Conservation (phyloP, 2,329 filamentous ascomycete species). For the Aspergillus sp. region DNA sequence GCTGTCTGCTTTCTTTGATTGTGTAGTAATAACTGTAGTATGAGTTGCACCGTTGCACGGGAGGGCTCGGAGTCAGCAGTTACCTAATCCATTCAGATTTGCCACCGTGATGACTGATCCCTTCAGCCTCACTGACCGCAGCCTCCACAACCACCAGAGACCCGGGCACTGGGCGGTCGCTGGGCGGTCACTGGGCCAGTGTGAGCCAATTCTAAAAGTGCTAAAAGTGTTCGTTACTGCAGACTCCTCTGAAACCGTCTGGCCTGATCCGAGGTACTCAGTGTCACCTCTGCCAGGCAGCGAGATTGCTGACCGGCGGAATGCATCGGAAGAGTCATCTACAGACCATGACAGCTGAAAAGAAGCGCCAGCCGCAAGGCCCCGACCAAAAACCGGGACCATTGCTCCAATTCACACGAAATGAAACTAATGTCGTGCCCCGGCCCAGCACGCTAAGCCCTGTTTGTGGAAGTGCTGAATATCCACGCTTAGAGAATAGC, state of each 20-base stretch:
- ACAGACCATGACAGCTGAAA: constrained; percentile 4
- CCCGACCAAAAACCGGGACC: neutral
- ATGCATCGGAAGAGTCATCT: neutral
- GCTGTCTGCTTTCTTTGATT: neutral
- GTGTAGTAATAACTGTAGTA: neutral
- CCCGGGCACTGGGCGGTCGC: too few species aligned
- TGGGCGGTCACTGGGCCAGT: too few species aligned
- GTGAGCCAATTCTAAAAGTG: too few species aligned
- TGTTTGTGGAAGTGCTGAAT: neutral
- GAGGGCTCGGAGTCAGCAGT: neutral
- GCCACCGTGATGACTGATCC: too few species aligned
- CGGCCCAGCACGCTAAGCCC: neutral
- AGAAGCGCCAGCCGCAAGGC: neutral
- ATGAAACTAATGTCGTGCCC: neutral
- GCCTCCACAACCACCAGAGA: too few species aligned
- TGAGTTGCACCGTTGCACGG: neutral
- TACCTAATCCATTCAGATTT: too few species aligned
- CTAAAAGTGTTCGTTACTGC: too few species aligned
- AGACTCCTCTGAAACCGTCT: too few species aligned
- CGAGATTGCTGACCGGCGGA: neutral
- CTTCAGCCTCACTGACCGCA: neutral
- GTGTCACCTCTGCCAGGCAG: neutral
- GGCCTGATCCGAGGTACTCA: too few species aligned
- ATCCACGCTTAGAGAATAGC: neutral
- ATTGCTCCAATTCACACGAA: too few species aligned